Evolutionary conservation across 1,284 basidiomycete species (phyloP), one percentile per base, ranked within the genome.

Genomic region (Lignosus rhinocerotis): DNA sequence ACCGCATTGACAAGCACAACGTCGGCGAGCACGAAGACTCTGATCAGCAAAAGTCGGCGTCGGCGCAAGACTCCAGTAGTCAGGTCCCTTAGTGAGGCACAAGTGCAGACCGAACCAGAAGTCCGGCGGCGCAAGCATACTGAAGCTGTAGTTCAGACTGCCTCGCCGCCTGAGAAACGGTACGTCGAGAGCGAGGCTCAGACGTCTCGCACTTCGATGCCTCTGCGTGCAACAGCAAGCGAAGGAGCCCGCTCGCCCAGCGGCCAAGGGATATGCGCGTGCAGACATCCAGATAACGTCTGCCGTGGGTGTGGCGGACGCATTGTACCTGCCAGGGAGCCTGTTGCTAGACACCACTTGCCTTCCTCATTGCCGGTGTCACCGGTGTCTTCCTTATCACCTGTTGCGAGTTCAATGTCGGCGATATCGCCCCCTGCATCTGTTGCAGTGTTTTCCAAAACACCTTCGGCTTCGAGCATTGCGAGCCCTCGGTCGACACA

Each of bases 91-190:
- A 52, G 56, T 46, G 57, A 61, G 8, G 62, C 57, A 6, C 47
- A 31, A 10, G 50, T 61, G 8, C 62, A 63, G 43, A 60, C 51
- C 11, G 59, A 56, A 19, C 32, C 46, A 10, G 47, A 48, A 3
- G 34, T 38, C 4, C 49, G 50, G 21, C 55, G 49, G 12, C 45
- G 53, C 38, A 46, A 25, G n/a, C 46, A 41, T 21, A 25, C 34
- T 12, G 44, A 57, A 11, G 53, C 56, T 3, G 41, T 10, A 1
- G 46, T 56, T 11, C 57, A 62, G 34, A 52, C 57, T 45, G 21
- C 21, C 10, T 41, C 21, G 36, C 21, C 49, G 12, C 32, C 47
- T 21, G 42, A 6, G 21, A 45, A 36, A 30, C 55, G 30, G 5
- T 51, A 48, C 17, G 48, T 44, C 6, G 36, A 48, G 2, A 32